These are phyloP conservation scores for Blastocladiella emersonii DNA, from an alignment of 371 early-diverging fungal genomes.

Conservation along the genomic window DNA sequence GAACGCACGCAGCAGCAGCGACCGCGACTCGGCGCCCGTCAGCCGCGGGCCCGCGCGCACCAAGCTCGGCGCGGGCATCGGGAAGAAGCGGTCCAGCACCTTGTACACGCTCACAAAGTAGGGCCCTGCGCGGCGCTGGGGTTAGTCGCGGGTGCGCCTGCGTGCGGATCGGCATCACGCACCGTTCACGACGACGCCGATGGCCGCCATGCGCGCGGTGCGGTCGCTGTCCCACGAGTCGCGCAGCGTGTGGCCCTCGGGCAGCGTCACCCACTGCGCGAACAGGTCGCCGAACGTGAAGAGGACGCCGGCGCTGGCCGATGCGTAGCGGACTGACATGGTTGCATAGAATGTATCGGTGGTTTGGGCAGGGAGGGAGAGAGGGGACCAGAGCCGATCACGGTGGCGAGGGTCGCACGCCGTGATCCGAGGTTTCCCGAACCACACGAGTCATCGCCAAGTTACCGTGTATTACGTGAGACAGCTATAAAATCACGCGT, in stretches of 20 bases:
- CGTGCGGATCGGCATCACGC: background rate
- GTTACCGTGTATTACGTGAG: too few species aligned
- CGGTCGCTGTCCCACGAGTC: background rate
- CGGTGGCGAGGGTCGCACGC: too few species aligned
- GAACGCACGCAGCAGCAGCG: background rate
- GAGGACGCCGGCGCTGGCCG: background rate
- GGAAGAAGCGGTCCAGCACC: background rate
- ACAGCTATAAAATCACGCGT: too few species aligned
- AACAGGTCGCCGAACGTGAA: background rate
- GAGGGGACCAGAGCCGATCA: too few species aligned
- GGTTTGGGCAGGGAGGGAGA: too few species aligned
- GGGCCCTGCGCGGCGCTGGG: background rate
- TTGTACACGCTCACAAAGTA: background rate
- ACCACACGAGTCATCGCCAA: too few species aligned
- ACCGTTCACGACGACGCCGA: background rate
- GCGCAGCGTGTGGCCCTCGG: background rate
- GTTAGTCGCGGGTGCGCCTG: background rate
- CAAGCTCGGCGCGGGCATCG: background rate
- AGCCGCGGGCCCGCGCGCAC: background rate
- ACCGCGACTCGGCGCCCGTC: background rate
- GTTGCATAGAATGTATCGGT: too few species aligned
- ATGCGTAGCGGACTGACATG: background rate
- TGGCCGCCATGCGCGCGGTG: background rate
- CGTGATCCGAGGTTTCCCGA: too few species aligned
- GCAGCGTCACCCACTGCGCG: background rate